Evolutionary conservation across 139 green algal species (phyloP).

Genomic region (Trebouxia sp.): DNA sequence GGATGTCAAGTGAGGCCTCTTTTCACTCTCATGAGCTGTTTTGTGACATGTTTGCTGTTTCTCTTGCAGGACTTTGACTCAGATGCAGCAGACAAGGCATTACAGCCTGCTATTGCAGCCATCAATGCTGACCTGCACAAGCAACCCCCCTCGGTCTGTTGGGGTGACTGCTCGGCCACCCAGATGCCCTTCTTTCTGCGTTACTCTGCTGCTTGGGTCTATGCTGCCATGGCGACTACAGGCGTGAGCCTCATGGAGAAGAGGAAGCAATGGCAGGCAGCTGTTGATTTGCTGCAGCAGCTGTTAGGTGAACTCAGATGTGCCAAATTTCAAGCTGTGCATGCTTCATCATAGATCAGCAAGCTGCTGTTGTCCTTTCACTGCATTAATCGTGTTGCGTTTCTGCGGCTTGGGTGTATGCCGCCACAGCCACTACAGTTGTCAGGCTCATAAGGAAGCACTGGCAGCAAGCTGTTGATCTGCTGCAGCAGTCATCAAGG

Average conservation of each 20-base stretch:
- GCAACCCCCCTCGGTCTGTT: background rate
- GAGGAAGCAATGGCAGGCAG: conserved; percentile 57
- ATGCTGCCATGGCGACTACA: conserved; percentile 71
- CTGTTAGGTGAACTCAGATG: conserved; percentile 58
- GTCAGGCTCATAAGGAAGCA: conserved; percentile 63
- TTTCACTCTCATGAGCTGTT: too few species aligned
- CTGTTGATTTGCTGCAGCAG: conserved; percentile 59
- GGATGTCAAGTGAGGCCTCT: too few species aligned
- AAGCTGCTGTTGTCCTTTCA: too few species aligned
- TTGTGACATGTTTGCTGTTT: too few species aligned
- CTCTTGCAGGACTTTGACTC: background rate
- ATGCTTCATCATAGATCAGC: background rate
- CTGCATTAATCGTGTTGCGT: background rate
- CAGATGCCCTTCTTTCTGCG: conserved; percentile 55
- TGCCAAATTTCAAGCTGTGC: background rate
- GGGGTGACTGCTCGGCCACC: background rate
- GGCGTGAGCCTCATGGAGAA: conserved; percentile 79
- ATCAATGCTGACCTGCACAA: background rate
- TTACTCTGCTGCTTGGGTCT: conserved; percentile 71
- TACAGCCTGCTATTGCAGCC: conserved; percentile 23
- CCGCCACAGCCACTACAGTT: conserved; percentile 67
- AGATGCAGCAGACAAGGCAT: conserved; percentile 20
- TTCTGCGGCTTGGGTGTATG: conserved; percentile 66
- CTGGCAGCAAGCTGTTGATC: conserved; percentile 59
- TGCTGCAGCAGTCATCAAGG: conserved; percentile 69